Percentiles rank a stretch among this genome's conserved stretches.
phyloP scores from a whole-genome alignment of 768 basidiomycete species.

The Thelephora ganbajun region DNA sequence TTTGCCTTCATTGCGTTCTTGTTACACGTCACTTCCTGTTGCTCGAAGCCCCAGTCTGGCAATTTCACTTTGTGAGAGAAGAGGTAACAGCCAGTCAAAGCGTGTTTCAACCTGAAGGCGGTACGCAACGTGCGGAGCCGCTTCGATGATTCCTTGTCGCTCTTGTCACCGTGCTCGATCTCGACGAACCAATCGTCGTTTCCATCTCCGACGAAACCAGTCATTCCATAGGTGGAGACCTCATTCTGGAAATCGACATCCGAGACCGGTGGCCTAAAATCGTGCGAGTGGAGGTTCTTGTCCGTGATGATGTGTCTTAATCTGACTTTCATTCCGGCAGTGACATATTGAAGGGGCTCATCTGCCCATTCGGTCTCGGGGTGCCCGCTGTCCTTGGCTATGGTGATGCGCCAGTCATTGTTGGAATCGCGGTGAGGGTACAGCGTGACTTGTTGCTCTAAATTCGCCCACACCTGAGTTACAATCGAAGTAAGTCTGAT shows the following conservation, averaged over 20 bases:
- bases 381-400: slow-evolving; percentile 31
- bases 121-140: slow-evolving; percentile 71
- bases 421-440: slow-evolving; percentile 98
- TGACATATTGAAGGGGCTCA: slow-evolving; percentile 48
- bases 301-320: slow-evolving; percentile 69
- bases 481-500: slow-evolving; percentile 1
- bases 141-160: slow-evolving; percentile 53
- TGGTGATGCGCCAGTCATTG: slow-evolving; percentile 82
- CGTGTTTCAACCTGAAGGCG: slow-evolving; percentile 71
- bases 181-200: slow-evolving; percentile 93
- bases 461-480: neutral
- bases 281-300: slow-evolving; percentile 90
- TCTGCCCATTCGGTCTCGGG: slow-evolving; percentile 34
- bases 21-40: slow-evolving; percentile 99
- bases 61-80: slow-evolving; percentile 98
- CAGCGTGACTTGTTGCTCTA: slow-evolving; percentile 98
- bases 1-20: slow-evolving; percentile 87
- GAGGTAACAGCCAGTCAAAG: slow-evolving; percentile 84
- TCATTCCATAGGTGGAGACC: slow-evolving; percentile 86
- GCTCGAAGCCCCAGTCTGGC: slow-evolving; percentile 95
- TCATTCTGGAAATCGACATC: slow-evolving; percentile 99
- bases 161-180: slow-evolving; percentile 53
- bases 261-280: slow-evolving; percentile 84
- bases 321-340: slow-evolving; percentile 56
- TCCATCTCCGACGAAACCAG: slow-evolving; percentile 73